Evolutionary conservation across 2,329 filamentous ascomycete species (phyloP).

Genomic region (Aspergillus persii): DNA sequence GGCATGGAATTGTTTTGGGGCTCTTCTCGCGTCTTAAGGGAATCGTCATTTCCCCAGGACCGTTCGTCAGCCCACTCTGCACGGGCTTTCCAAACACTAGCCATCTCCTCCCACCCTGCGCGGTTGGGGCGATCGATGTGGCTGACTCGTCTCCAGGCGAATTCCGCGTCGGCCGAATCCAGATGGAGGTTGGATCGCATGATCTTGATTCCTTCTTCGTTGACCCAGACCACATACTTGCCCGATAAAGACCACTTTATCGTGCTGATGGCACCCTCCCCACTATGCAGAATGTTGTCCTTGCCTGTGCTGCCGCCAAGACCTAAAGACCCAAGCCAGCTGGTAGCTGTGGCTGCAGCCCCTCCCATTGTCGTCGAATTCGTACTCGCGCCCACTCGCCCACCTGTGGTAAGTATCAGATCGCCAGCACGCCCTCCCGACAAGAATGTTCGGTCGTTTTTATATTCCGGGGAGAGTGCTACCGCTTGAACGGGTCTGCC

Average conservation of each 20-base stretch:
- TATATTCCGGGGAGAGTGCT: constrained; percentile 92
- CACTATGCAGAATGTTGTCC: constrained; percentile 83
- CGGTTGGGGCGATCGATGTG: constrained; percentile 87
- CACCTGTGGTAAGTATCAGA: constrained; percentile 80
- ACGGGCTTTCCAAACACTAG: constrained; percentile 87
- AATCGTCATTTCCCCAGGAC: constrained; percentile 70
- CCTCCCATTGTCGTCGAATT: constrained; percentile 79
- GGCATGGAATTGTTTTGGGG: constrained; percentile 42
- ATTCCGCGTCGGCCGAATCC: constrained; percentile 71
- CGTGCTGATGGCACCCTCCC: constrained; percentile 84
- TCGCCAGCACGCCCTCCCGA: constrained; percentile 88
- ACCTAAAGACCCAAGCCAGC: constrained; percentile 88
- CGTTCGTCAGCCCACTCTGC: constrained; percentile 91
- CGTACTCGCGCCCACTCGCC: constrained; percentile 70
- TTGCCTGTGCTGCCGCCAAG: constrained; percentile 74
- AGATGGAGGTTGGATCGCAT: constrained; percentile 87
- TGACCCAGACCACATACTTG: constrained; percentile 91
- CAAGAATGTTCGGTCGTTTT: constrained; percentile 80
- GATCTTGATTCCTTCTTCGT: constrained; percentile 95
- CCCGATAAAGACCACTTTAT: constrained; percentile 95
- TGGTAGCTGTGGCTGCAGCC: constrained; percentile 76
- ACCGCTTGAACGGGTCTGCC: constrained; percentile 88
- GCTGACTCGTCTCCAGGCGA: constrained; percentile 90
- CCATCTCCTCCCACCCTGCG: constrained; percentile 93
- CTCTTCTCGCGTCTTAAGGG: constrained; percentile 32